Evolutionary conservation across 129 eudicot genomes (phyloP), one percentile per base, ranked within the genome.

Genomic region (Pulicaria dysenterica): DNA sequence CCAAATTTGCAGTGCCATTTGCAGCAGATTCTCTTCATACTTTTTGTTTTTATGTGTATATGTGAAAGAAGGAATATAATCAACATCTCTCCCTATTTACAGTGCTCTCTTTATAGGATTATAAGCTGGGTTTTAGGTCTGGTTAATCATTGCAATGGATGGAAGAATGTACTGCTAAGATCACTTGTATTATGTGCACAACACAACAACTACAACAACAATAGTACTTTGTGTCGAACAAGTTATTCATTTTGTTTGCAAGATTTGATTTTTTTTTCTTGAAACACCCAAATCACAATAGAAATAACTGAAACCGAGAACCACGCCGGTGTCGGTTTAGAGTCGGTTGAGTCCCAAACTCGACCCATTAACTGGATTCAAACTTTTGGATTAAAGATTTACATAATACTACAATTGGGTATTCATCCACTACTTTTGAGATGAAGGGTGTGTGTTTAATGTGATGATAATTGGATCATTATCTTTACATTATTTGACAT

Each of bases 41-140:
- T 55, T 62, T 78, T 78, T 78, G 81, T 77, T 77, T 77, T 77
- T 77, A 58, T 60, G 72, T 70, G 34, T 70, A 70, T 62, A 70
- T 70, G 77, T 70, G 72, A 70, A 70, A 70, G 6, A 78, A 69
- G 34, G 66, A 54, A 45, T 58, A 68, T 49, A 43, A 19, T 66
- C 16, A 10, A 67, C 68, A 47, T 57, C 37, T 57, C 36, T 31
- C 49, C 44, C 13, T 71, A 44, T 53, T 34, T 54, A 47, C 16
- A 66, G 37, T 69, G 45, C 65, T 19, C 19, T 77, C 38, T 70
- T 43, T 49, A 61, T 61, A 36, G 7, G 54, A 51, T 70, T 59
- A 59, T 34, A 24, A 69, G 54, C 59, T 77, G 51, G 46, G 63
- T 48, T 77, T 65, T 58, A 58, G 19, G 69, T 47, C 31, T 39